Conservation (phyloP, 2,329 filamentous ascomycete species). For the Aureobasidium vineae region DNA sequence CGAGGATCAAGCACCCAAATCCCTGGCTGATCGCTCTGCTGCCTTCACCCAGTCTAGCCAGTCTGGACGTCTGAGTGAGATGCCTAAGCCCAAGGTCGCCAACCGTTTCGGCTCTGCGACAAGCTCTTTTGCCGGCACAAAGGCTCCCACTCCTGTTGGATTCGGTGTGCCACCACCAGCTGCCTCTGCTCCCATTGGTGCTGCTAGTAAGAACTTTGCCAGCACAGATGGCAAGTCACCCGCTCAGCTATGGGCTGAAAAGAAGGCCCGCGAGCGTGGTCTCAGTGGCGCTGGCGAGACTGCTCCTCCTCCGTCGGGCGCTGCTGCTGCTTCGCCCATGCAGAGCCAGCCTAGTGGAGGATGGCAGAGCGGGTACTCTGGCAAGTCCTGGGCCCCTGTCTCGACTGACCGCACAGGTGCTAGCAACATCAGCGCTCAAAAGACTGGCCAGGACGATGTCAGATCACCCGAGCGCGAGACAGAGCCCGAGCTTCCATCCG, state of each 20-base stretch:
- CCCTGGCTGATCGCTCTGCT: conserved; percentile 71
- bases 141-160: conserved; percentile 73
- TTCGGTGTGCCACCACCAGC: conserved; percentile 62
- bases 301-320: conserved; percentile 44
- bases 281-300: conserved; percentile 53
- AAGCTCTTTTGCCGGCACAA: conserved; percentile 78
- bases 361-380: conserved; percentile 89
- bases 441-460: conserved; percentile 58
- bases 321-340: conserved; percentile 52
- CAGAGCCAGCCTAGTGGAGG: conserved; percentile 71
- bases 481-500: conserved; percentile 54
- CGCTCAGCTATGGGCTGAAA: conserved; percentile 95
- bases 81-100: conserved; percentile 93
- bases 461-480: conserved; percentile 51
- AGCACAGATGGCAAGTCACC: conserved; percentile 95
- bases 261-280: conserved; percentile 78
- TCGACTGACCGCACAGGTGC: conserved; percentile 68
- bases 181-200: conserved; percentile 65
- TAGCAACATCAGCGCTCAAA: conserved; percentile 58
- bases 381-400: conserved; percentile 87
- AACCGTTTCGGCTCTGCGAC: conserved; percentile 77
- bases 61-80: conserved; percentile 76
- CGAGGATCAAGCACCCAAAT: conserved; percentile 55
- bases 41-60: conserved; percentile 68
- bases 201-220: conserved; percentile 88